phyloP scores from a whole-genome alignment of 1,284 basidiomycete species.

The Cutaneotrichosporon sp. region DNA sequence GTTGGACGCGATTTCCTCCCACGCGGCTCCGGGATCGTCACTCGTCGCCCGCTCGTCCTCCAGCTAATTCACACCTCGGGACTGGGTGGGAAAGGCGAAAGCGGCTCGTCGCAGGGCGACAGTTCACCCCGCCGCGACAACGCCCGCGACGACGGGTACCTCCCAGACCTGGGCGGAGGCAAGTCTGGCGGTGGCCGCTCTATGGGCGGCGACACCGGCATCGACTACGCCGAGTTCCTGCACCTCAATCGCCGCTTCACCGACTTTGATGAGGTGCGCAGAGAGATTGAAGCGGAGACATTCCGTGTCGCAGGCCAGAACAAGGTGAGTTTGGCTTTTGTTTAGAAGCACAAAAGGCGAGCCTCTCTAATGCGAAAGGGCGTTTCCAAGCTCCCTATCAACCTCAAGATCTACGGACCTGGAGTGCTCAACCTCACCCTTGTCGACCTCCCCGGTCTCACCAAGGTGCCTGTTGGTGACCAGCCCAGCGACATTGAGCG shows the following conservation, averaged over 20 bases:
- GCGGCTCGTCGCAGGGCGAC: not conserved
- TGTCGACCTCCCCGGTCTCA: constrained; percentile 93
- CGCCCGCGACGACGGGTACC: constrained; percentile 29
- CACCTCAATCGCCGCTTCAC: constrained; percentile 95
- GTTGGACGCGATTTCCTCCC: constrained; percentile 95
- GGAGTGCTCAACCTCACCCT: constrained; percentile 91
- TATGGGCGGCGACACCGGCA: constrained; percentile 45
- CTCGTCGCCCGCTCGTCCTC: constrained; percentile 86
- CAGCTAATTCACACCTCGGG: constrained; percentile 85
- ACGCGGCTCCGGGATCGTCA: constrained; percentile 70
- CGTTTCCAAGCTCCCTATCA: constrained; percentile 90
- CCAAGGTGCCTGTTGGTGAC: constrained; percentile 74
- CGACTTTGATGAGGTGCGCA: constrained; percentile 87
- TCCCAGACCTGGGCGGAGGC: constrained; percentile 34
- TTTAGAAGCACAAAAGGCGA: too few species aligned
- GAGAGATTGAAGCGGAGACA: constrained; percentile 98
- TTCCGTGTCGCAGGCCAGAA: constrained; percentile 97
- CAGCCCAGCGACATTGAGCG: constrained; percentile 83
- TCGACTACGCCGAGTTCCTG: constrained; percentile 94
- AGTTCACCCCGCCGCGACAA: too few species aligned
- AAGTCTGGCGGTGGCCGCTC: constrained; percentile 13
- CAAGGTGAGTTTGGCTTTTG: constrained; percentile 54
- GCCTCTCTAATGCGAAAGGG: constrained; percentile 53
- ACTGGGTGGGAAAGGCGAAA: constrained; percentile 1
- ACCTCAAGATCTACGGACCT: constrained; percentile 89